A percentile compares a stretch with the other conserved stretches of the same genome.
Evolutionary conservation across 805 yeast genomes (phyloP).

Genomic region (Blastobotrys attinorum): DNA sequence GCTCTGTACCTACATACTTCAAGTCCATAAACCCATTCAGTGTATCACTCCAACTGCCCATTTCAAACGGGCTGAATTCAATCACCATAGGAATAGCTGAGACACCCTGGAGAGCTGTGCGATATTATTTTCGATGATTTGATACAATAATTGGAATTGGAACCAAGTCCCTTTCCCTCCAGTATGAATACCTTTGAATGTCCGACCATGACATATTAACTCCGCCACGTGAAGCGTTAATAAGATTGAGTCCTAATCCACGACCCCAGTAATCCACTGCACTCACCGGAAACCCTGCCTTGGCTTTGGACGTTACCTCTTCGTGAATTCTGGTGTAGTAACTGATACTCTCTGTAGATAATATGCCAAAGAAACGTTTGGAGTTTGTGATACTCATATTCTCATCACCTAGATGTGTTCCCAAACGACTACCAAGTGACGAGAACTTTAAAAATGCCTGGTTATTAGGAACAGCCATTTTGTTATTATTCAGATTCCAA

Average conservation of each 20-base stretch:
- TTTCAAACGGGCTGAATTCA: conserved; percentile 48
- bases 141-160: conserved; percentile 56
- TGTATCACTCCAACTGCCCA: conserved; percentile 83
- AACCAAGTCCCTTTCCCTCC: conserved; percentile 50
- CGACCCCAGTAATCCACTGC: conserved; percentile 75
- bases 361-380: conserved; percentile 22
- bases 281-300: conserved; percentile 57
- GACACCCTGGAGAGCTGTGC: conserved; percentile 41
- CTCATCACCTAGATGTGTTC: too few species aligned
- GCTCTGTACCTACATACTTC: conserved; percentile 58
- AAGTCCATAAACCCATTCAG: conserved; percentile 55
- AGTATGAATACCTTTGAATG: conserved; percentile 44
- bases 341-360: conserved; percentile 27
- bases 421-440: not conserved
- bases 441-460: not conserved
- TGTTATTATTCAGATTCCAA: conserved; percentile 62
- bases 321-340: conserved; percentile 38
- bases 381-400: too few species aligned
- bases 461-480: not conserved
- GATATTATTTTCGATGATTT: conserved; percentile 34
- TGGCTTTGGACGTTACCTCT: conserved; percentile 42
- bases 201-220: conserved; percentile 50
- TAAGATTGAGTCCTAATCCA: conserved; percentile 59
- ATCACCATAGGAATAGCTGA: conserved; percentile 53
- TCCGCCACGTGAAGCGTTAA: conserved; percentile 50